Conservation (phyloP, 371 early-diverging fungal genomes). For the Catenaria anguillulae region DNA sequence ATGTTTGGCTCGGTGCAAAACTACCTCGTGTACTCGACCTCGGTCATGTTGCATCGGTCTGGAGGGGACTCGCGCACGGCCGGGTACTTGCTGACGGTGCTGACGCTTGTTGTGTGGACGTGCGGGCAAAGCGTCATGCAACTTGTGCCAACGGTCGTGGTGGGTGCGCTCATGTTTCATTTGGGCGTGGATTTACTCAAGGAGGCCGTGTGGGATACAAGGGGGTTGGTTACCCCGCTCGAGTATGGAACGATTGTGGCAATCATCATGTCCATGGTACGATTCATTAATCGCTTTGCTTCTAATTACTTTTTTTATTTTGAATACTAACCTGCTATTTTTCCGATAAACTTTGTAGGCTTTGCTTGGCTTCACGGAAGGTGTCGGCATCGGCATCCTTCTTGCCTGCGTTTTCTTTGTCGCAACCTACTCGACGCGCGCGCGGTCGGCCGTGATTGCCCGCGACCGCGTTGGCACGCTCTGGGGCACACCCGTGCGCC, state of each 20-base stretch:
- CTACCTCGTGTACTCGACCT: constrained; percentile 80
- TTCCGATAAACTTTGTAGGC: constrained; percentile 22
- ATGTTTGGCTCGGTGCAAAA: constrained; percentile 64
- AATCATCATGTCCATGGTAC: constrained; percentile 63
- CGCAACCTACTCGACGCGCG: constrained; percentile 42
- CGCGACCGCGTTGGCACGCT: constrained; percentile 57
- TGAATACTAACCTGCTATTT: constrained; percentile 3
- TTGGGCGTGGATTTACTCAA: constrained; percentile 80
- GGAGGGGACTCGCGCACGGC: constrained; percentile 81
- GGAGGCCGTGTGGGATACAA: constrained; percentile 75
- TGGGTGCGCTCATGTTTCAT: constrained; percentile 86
- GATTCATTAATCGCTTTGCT: constrained; percentile 7
- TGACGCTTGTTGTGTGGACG: constrained; percentile 42
- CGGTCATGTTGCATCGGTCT: constrained; percentile 72
- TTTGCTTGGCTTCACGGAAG: constrained; percentile 79
- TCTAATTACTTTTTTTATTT: too few relatives aligned
- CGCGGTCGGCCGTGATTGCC: constrained; percentile 60
- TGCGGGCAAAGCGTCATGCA: constrained; percentile 62
- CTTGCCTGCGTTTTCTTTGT: constrained; percentile 89
- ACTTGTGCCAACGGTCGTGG: constrained; percentile 82
- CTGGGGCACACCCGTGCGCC: constrained; percentile 73
- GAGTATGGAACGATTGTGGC: constrained; percentile 77
- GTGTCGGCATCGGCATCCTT: constrained; percentile 79
- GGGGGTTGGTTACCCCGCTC: constrained; percentile 58
- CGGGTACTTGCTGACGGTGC: constrained; percentile 62